These are phyloP conservation scores for Plasmodium coatneyi DNA, from an alignment of 169 alveolate species.

Conservation along the genomic window DNA sequence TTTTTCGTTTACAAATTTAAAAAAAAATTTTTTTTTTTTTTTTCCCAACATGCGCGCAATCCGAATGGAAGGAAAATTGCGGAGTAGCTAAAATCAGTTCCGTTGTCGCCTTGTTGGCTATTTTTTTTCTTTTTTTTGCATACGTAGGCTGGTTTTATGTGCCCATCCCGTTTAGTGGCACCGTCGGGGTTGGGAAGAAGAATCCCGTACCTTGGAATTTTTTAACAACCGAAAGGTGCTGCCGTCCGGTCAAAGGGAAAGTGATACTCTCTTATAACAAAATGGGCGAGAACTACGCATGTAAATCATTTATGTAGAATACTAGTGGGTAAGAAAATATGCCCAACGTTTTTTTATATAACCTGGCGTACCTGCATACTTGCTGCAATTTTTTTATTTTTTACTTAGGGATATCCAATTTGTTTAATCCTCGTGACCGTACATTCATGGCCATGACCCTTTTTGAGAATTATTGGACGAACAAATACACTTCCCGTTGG, in stretches of 20 bases:
- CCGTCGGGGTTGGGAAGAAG: neutral
- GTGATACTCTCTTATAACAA: neutral
- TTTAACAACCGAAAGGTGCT: neutral
- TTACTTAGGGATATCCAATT: neutral
- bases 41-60: neutral
- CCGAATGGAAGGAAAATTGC: neutral
- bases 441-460: neutral
- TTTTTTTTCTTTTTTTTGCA: neutral
- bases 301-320: neutral
- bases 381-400: neutral
- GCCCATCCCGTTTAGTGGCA: neutral
- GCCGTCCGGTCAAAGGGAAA: neutral
- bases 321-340: neutral
- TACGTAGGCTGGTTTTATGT: neutral
- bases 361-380: neutral
- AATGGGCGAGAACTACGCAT: neutral
- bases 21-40: neutral
- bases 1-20: neutral
- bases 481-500: neutral
- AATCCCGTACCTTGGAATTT: neutral
- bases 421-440: neutral
- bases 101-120: neutral
- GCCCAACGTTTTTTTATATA: neutral
- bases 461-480: neutral
- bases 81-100: neutral